Base-by-base conservation (phyloP, 768 basidiomycete genomes). In the Tricholoma bakamatsutake region DNA sequence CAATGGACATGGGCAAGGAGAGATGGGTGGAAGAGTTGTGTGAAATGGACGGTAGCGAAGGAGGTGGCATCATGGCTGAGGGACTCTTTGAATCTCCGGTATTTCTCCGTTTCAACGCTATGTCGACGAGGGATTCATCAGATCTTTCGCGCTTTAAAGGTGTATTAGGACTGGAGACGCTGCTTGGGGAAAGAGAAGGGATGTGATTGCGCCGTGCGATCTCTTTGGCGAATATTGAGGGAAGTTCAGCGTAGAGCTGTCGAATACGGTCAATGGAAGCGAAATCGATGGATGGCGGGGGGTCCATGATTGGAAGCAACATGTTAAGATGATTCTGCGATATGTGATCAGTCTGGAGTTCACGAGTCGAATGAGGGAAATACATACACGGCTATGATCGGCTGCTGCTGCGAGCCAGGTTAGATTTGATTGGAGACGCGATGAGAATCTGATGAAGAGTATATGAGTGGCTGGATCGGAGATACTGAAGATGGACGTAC, bases 351-450 rank as follows among this genome's bases (percentile, higher is more conserved):
- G 59, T 30, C 33, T 34, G 37, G 18, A 61, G 24, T 50, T 34
- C 28, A 60, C 58, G 33, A 54, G 35, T 50, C 4, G 21, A 52
- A 49, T 47, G n/a, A 56, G 53, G 43, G 10, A 48, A 37, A 33
- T 54, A 69, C 79, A 50, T 71, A 83, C 83, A 37, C 75, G 76
- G 43, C 67, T 74, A 15, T 76, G 76, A 60, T 90, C 87, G 40
- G 81, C 84, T n/a, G 79, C 81, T 17, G 81, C 78, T 46, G 86
- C 85, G 59, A 90, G 68, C 83, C 84, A 90, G 1, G 79, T 72
- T 12, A 91, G 74, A 66, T 90, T 91, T 30, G 82, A 78, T 62
- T 90, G 85, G 39, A 91, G 69, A 48, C 88, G 81, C 11, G 55
- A 52, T 3, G 79, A 68, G 69, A 81, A 90, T 64, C 89, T 90